These are phyloP conservation scores for Rosa lucieae DNA, from an alignment of 306 rosid genomes.

Conservation along the genomic window DNA sequence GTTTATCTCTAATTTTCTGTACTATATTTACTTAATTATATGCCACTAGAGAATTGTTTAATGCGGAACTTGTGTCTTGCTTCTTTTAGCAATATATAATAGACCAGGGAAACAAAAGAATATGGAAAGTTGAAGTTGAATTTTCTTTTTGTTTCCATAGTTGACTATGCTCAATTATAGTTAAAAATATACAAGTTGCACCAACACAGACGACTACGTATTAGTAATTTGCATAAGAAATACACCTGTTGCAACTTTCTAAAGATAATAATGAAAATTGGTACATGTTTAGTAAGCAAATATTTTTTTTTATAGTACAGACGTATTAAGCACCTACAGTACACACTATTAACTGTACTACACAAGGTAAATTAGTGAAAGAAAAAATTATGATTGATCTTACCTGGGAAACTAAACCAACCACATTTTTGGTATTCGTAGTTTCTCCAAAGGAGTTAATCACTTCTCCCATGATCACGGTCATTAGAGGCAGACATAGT, in stretches of 20 bases:
- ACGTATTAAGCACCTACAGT: background rate
- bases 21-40: background rate
- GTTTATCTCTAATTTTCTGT: no score
- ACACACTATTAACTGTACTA: background rate
- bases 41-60: background rate
- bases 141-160: background rate
- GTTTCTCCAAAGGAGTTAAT: background rate
- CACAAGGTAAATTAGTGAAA: background rate
- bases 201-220: background rate
- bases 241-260: no score
- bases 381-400: background rate
- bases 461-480: conserved; percentile 2
- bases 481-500: background rate
- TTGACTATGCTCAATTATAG: background rate
- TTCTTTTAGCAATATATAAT: no score
- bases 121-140: background rate
- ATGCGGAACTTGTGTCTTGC: background rate
- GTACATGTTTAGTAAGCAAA: background rate
- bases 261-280: no score
- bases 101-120: background rate
- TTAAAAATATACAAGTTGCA: background rate
- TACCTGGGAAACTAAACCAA: background rate
- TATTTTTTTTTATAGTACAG: no score
- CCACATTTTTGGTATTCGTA: background rate
- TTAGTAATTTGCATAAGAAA: background rate